A percentile compares a stretch with the other conserved stretches of the same genome.
These are phyloP conservation scores for Wickerhamomyces sp. DNA, from an alignment of 1,139 yeast species.

Conservation along the genomic window DNA sequence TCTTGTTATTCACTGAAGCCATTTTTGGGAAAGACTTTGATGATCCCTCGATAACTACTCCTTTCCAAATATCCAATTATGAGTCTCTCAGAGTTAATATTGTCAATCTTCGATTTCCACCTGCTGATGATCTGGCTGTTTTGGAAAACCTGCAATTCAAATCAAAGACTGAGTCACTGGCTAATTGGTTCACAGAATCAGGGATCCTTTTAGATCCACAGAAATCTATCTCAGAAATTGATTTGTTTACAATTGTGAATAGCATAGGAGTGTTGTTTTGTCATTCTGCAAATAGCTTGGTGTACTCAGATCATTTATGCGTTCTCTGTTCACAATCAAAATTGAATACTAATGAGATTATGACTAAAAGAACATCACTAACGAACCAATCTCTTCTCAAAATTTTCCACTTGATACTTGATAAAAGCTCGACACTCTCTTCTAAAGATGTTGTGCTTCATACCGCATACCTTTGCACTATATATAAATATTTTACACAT, in stretches of 20 bases:
- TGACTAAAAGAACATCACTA: not conserved
- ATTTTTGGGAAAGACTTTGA: not conserved
- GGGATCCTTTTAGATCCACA: not conserved
- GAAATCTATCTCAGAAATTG: not conserved
- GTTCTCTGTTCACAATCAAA: not conserved
- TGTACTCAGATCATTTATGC: not conserved
- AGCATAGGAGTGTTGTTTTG: not conserved
- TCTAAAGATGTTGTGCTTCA: constrained; percentile 27
- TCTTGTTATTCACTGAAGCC: constrained; percentile 6
- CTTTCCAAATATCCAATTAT: not conserved
- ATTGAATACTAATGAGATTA: not conserved
- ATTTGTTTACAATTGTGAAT: not conserved
- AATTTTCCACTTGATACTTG: not conserved
- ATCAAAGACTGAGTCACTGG: not conserved
- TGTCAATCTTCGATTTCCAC: not conserved
- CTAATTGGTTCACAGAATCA: not conserved
- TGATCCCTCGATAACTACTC: not conserved
- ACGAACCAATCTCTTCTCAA: not conserved
- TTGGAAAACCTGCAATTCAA: not conserved
- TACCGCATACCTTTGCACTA: constrained; percentile 40
- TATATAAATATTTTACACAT: constrained; percentile 46
- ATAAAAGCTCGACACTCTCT: constrained; percentile 3
- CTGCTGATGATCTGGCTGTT: not conserved
- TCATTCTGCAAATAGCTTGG: not conserved
- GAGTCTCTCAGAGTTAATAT: not conserved